These are phyloP conservation scores for Aeschynomene evenia DNA, from an alignment of 306 rosid genomes.

Conservation along the genomic window DNA sequence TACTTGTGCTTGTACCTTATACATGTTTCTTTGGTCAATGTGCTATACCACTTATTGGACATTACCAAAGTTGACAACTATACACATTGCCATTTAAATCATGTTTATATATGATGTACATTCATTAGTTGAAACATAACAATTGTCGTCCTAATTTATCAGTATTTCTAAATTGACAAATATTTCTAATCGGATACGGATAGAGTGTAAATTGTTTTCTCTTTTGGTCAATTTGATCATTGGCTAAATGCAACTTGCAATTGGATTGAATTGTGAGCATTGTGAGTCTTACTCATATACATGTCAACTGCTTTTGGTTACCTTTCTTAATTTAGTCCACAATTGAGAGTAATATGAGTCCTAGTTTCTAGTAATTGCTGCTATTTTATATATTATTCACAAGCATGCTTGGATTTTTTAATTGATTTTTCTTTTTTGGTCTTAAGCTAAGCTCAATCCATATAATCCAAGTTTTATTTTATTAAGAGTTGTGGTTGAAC, in stretches of 20 bases:
- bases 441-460: not conserved
- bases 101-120: not conserved
- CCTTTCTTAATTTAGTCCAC: constrained; percentile 1
- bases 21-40: constrained; percentile 28
- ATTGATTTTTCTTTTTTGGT: not conserved
- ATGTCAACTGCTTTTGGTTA: constrained; percentile 10
- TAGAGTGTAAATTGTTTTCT: not conserved
- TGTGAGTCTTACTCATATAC: not conserved
- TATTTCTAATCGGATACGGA: no score
- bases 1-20: constrained; percentile 39
- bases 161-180: no score
- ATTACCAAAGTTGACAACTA: constrained; percentile 7
- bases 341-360: not conserved
- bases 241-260: not conserved
- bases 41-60: constrained; percentile 3
- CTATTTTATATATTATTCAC: constrained; percentile 5
- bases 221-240: not conserved
- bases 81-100: constrained; percentile 12
- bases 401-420: not conserved
- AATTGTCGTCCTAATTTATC: no score
- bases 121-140: no score
- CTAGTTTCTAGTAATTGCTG: not conserved
- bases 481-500: not conserved
- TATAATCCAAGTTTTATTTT: not conserved
- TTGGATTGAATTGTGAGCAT: not conserved